These are phyloP conservation scores for Phaeosphaeriaceae sp. DNA, from an alignment of 2,329 filamentous ascomycete species.

Conservation along the genomic window DNA sequence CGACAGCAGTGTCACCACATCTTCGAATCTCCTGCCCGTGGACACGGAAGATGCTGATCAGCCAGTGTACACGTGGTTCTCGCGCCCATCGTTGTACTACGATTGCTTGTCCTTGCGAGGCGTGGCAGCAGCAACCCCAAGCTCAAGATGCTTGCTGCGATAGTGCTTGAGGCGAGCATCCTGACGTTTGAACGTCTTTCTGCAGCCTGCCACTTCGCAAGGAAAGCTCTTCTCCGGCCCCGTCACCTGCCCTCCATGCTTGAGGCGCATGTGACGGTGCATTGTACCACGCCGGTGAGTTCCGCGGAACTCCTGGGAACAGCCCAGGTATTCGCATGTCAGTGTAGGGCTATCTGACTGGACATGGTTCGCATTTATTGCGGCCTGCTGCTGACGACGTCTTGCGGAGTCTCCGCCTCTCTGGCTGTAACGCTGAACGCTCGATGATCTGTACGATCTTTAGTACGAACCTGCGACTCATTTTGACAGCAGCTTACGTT, in stretches of 20 bases:
- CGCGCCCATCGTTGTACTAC: too few species aligned
- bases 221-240: not conserved
- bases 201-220: not conserved
- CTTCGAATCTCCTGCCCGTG: too few species aligned
- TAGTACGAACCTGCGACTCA: too few species aligned
- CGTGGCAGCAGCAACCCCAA: not conserved
- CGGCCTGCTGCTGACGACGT: not conserved
- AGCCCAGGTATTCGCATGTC: not conserved
- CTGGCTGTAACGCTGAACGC: too few species aligned
- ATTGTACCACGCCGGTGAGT: not conserved
- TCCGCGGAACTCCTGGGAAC: not conserved
- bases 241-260: not conserved
- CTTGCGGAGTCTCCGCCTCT: too few species aligned
- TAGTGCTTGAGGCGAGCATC: slow-evolving; percentile 4
- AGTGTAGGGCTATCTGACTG: not conserved
- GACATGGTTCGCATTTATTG: not conserved
- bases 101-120: not conserved
- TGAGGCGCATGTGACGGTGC: slow-evolving; percentile 1
- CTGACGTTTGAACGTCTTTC: not conserved
- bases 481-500: too few species aligned
- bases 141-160: not conserved
- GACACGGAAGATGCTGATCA: too few species aligned
- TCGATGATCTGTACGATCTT: too few species aligned
- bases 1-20: too few species aligned
- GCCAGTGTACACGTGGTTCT: not conserved